A percentile compares a stretch with the other conserved stretches of the same genome.
phyloP scores from a whole-genome alignment of 1,139 yeast species.

The Suhomyces guaymorum region DNA sequence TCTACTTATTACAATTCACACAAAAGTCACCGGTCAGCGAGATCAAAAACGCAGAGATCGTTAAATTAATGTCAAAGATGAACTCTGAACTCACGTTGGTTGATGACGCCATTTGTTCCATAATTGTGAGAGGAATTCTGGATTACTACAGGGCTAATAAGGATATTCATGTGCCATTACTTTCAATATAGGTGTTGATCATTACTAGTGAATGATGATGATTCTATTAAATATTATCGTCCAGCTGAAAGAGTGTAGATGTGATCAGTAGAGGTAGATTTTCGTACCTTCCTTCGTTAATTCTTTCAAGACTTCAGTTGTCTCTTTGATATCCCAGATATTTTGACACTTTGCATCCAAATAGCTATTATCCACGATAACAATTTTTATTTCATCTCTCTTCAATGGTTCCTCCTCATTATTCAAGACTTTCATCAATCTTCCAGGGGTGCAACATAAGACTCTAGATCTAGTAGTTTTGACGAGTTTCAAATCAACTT shows the following conservation, averaged over 20 bases:
- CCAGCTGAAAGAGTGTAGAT: too few relatives aligned
- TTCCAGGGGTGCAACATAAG: conserved; percentile 66
- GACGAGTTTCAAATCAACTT: conserved; percentile 56
- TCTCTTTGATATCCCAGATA: conserved; percentile 61
- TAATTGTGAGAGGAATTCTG: conserved; percentile 24
- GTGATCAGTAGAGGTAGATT: conserved; percentile 45
- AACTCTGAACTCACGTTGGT: conserved; percentile 1
- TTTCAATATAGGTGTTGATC: conserved; percentile 24
- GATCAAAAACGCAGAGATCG: background rate
- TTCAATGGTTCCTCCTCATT: conserved; percentile 40
- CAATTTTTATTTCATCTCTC: conserved; percentile 51
- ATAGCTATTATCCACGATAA: conserved; percentile 64
- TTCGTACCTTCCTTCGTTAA: conserved; percentile 47
- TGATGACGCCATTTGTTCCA: conserved; percentile 5
- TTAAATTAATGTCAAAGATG: background rate
- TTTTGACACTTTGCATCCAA: conserved; percentile 64
- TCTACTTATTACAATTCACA: conserved; percentile 28
- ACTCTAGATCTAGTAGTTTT: conserved; percentile 51
- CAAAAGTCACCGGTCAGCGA: conserved; percentile 9
- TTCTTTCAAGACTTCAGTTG: conserved; percentile 40
- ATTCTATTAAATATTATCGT: too few relatives aligned
- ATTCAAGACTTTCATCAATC: conserved; percentile 52
- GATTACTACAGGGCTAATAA: conserved; percentile 35
- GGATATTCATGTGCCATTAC: conserved; percentile 38
- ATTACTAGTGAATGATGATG: too few relatives aligned